Conservation (phyloP, 352 stramenopile species). For the Pythium rhizo-oryzae region DNA sequence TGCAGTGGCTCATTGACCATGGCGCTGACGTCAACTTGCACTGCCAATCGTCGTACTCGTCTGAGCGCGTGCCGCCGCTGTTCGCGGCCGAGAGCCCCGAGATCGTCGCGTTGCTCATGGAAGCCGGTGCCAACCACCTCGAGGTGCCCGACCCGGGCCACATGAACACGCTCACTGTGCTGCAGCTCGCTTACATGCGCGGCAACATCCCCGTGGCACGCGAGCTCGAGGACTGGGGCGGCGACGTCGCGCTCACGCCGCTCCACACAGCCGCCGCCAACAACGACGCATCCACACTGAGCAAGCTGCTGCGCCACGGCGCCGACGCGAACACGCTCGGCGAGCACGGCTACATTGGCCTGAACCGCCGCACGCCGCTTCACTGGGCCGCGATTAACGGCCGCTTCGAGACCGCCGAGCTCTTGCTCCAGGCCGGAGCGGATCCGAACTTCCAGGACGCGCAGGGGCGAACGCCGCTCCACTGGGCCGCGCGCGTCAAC, state of each 20-base stretch:
- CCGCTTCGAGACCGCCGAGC: slow-evolving; percentile 36
- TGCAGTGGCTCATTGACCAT: slow-evolving; percentile 58
- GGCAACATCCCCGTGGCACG: slow-evolving; percentile 65
- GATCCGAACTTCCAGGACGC: slow-evolving; percentile 77
- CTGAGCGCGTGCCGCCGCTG: slow-evolving; percentile 61
- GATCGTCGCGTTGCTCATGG: slow-evolving; percentile 63
- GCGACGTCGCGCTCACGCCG: slow-evolving; percentile 68
- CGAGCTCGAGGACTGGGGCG: slow-evolving; percentile 72
- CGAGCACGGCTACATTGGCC: slow-evolving; percentile 66
- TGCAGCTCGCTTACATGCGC: slow-evolving; percentile 68
- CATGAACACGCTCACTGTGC: slow-evolving; percentile 72
- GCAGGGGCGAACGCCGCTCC: slow-evolving; percentile 58
- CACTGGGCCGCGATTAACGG: slow-evolving; percentile 76
- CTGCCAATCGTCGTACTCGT: slow-evolving; percentile 66
- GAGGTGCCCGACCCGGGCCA: slow-evolving; percentile 63
- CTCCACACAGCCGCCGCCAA: slow-evolving; percentile 64
- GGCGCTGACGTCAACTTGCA: slow-evolving; percentile 63
- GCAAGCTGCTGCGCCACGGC: slow-evolving; percentile 48
- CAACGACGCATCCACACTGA: slow-evolving; percentile 39
- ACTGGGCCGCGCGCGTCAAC: slow-evolving; percentile 71
- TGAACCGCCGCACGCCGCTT: slow-evolving; percentile 70
- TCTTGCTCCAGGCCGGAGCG: slow-evolving; percentile 53
- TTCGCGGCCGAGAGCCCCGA: slow-evolving; percentile 73
- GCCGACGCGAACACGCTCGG: slow-evolving; percentile 69
- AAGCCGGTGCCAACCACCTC: slow-evolving; percentile 69